A percentile compares a stretch with the other conserved stretches of the same genome.
phyloP scores from a whole-genome alignment of 2,329 filamentous ascomycete species.

The Aspergillus persii region DNA sequence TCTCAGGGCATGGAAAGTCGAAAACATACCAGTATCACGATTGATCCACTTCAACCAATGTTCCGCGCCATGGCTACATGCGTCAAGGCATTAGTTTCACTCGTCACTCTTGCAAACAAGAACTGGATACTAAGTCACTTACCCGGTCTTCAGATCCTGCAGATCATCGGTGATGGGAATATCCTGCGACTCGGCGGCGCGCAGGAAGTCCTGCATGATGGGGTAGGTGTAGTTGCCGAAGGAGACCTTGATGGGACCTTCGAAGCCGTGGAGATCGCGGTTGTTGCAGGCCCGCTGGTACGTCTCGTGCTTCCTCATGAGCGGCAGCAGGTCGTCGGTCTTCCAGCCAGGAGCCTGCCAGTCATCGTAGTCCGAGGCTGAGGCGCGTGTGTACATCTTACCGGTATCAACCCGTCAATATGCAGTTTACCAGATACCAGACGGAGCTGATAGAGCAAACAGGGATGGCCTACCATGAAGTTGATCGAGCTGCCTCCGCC shows the following conservation, averaged over 20 bases:
- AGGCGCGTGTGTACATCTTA: constrained; percentile 73
- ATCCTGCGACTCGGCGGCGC: constrained; percentile 69
- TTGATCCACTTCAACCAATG: constrained; percentile 89
- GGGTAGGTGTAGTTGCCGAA: constrained; percentile 80
- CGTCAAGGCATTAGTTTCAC: neutral
- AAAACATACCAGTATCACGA: constrained; percentile 48
- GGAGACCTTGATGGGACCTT: constrained; percentile 78
- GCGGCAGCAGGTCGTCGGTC: constrained; percentile 69
- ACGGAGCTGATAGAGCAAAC: neutral
- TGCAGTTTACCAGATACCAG: too few species aligned
- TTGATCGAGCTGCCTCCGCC: constrained; percentile 74
- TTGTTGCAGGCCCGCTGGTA: constrained; percentile 67
- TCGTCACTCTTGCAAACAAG: neutral
- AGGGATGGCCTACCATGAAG: constrained; percentile 59
- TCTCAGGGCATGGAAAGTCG: neutral
- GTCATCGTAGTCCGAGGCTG: constrained; percentile 72
- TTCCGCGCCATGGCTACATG: constrained; percentile 62
- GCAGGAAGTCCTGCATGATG: constrained; percentile 76
- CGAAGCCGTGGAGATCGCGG: constrained; percentile 66
- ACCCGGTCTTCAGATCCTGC: constrained; percentile 60
- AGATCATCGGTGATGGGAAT: constrained; percentile 75
- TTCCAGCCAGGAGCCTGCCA: constrained; percentile 79
- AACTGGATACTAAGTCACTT: constrained; percentile 4
- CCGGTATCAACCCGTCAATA: neutral
- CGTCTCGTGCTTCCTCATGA: constrained; percentile 80